Evolutionary conservation across 2,329 filamentous ascomycete genomes (phyloP).

Genomic region (Aspergillus puulaauensis): DNA sequence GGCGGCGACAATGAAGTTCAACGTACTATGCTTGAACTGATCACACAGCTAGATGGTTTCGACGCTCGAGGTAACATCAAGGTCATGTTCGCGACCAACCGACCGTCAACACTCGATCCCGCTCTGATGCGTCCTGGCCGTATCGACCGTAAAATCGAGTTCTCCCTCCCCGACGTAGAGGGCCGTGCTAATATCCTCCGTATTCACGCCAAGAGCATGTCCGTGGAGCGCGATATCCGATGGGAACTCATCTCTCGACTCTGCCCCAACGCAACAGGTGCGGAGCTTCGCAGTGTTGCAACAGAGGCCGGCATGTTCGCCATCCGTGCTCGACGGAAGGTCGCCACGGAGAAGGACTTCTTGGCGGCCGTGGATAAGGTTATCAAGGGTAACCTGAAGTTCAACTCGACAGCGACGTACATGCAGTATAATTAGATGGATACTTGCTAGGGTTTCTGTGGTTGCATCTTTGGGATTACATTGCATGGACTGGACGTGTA

Average conservation of each 20-base stretch:
- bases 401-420: constrained; percentile 97
- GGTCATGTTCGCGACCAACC: constrained; percentile 98
- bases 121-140: constrained; percentile 94
- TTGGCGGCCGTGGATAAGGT: constrained; percentile 98
- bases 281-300: constrained; percentile 91
- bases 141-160: constrained; percentile 99
- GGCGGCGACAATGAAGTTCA: constrained; percentile 98
- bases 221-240: constrained; percentile 94
- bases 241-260: constrained; percentile 98
- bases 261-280: constrained; percentile 95
- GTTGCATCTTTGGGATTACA: constrained; percentile 21
- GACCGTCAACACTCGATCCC: constrained; percentile 93
- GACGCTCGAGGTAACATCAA: constrained; percentile 98
- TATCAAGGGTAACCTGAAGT: constrained; percentile 98
- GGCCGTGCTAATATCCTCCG: constrained; percentile 95
- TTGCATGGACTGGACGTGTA: constrained; percentile 34
- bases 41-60: constrained; percentile 95
- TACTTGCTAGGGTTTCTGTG: not conserved
- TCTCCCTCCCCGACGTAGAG: constrained; percentile 94
- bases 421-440: constrained; percentile 93
- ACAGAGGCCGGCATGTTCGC: constrained; percentile 99
- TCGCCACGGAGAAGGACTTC: constrained; percentile 98
- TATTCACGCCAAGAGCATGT: constrained; percentile 99
- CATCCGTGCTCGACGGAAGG: constrained; percentile 90
- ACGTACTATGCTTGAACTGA: constrained; percentile 95